A percentile compares a stretch with the other conserved stretches of the same genome.
Evolutionary conservation across 2,329 filamentous ascomycete species (phyloP).

Genomic region (Pyrenophora graminea): DNA sequence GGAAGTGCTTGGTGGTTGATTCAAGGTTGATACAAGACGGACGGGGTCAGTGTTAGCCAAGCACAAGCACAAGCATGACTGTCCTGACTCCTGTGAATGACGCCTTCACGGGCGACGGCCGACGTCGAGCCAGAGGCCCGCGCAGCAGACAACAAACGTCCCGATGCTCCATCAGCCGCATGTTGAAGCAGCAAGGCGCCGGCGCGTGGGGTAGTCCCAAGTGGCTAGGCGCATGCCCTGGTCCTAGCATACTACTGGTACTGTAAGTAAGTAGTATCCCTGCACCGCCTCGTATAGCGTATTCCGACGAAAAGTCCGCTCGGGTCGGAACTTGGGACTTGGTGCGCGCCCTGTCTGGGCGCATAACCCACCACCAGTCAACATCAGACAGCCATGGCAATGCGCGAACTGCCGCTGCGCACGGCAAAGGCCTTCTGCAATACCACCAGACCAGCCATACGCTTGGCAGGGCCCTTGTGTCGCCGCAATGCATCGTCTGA

Average conservation of each 20-base stretch:
- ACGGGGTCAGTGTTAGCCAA: background rate
- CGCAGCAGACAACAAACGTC: background rate
- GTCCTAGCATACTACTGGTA: background rate
- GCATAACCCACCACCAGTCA: conserved; percentile 14
- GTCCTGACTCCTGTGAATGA: background rate
- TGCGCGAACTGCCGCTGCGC: conserved; percentile 44
- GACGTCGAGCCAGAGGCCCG: no score
- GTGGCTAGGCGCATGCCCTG: conserved; percentile 11
- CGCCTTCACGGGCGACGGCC: no score
- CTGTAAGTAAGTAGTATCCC: no score
- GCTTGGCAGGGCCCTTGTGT: conserved; percentile 26
- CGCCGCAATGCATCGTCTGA: conserved; percentile 55
- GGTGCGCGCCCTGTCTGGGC: conserved; percentile 1
- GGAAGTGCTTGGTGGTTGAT: conserved; percentile 6
- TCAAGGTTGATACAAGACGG: background rate
- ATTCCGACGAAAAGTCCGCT: conserved; percentile 21
- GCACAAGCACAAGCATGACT: background rate
- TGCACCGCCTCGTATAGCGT: conserved; percentile 16
- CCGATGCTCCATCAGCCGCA: conserved; percentile 7
- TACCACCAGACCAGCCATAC: conserved; percentile 30
- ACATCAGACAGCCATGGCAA: conserved; percentile 38
- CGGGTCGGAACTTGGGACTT: background rate
- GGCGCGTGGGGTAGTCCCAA: conserved; percentile 14
- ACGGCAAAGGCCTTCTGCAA: conserved; percentile 32
- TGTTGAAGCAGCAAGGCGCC: conserved; percentile 11